These are phyloP conservation scores for Metarhizium rileyi DNA, from an alignment of 2,329 filamentous ascomycete genomes.

Conservation along the genomic window DNA sequence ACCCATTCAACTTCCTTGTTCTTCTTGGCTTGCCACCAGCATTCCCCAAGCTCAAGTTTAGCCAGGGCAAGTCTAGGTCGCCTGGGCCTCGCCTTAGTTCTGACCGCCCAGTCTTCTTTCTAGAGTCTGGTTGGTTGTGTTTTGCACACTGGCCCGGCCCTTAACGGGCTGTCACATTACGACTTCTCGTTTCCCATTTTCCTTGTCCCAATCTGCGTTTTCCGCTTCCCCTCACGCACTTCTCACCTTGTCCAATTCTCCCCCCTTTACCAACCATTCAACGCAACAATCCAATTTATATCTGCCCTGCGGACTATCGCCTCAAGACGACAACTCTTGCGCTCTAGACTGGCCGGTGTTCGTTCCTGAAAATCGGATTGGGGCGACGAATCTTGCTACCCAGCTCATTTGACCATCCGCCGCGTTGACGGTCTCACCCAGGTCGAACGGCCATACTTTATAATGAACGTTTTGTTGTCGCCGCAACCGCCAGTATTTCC, in stretches of 20 bases:
- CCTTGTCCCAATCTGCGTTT: neutral
- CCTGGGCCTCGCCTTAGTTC: neutral
- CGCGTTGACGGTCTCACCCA: neutral
- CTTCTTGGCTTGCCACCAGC: neutral
- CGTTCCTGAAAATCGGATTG: neutral
- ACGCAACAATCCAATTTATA: neutral
- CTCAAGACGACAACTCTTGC: neutral
- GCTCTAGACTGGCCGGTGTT: too few species aligned
- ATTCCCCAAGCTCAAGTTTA: neutral
- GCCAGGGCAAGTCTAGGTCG: neutral
- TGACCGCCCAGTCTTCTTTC: neutral
- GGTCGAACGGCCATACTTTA: conserved; percentile 14
- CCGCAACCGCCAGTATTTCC: conserved; percentile 50
- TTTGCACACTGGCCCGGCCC: neutral
- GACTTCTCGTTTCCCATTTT: neutral
- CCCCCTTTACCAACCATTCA: neutral
- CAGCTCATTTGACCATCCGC: neutral
- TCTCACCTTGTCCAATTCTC: neutral
- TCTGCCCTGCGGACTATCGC: neutral
- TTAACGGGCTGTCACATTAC: neutral
- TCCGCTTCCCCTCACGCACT: neutral
- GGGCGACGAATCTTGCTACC: neutral
- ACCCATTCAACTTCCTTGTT: neutral
- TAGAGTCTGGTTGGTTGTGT: neutral
- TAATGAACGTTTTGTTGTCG: conserved; percentile 54